Conservation (phyloP, 139 green algal genomes). For the Prasinococcaceae sp. region DNA sequence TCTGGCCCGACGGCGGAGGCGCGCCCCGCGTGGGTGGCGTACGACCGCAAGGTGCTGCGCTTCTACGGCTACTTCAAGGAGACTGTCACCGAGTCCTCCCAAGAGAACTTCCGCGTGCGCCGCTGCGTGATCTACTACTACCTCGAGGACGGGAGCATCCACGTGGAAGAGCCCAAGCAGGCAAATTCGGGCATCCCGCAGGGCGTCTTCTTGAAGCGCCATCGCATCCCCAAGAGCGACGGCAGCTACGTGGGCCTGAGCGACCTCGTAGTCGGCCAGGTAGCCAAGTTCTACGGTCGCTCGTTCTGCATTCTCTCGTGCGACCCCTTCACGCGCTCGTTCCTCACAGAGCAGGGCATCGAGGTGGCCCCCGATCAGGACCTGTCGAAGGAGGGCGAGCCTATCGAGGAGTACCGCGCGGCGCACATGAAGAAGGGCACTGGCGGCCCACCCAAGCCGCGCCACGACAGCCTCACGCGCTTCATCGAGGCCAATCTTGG, state of each 20-base stretch:
- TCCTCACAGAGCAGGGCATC: slow-evolving; percentile 16
- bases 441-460: slow-evolving; percentile 1
- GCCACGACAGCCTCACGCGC: slow-evolving; percentile 9
- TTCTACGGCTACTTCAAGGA: slow-evolving; percentile 87
- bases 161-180: slow-evolving; percentile 69
- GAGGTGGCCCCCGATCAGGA: slow-evolving; percentile 21
- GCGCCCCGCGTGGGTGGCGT: slow-evolving; percentile 59
- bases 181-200: slow-evolving; percentile 75
- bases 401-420: slow-evolving; percentile 4
- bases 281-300: slow-evolving; percentile 53
- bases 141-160: slow-evolving; percentile 70
- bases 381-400: slow-evolving; percentile 37
- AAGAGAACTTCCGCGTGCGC: slow-evolving; percentile 61
- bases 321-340: slow-evolving; percentile 63
- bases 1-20: slow-evolving; percentile 8
- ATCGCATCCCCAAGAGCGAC: slow-evolving; percentile 45
- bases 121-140: slow-evolving; percentile 75
- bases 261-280: slow-evolving; percentile 57
- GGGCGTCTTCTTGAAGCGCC: slow-evolving; percentile 71
- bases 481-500: slow-evolving; percentile 15
- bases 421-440: slow-evolving; percentile 2
- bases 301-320: slow-evolving; percentile 57
- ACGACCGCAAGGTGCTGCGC: slow-evolving; percentile 74
- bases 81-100: slow-evolving; percentile 48
- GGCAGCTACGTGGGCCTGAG: slow-evolving; percentile 26